phyloP scores from a whole-genome alignment of 169 alveolate genomes.

The Eimeria tenella region DNA sequence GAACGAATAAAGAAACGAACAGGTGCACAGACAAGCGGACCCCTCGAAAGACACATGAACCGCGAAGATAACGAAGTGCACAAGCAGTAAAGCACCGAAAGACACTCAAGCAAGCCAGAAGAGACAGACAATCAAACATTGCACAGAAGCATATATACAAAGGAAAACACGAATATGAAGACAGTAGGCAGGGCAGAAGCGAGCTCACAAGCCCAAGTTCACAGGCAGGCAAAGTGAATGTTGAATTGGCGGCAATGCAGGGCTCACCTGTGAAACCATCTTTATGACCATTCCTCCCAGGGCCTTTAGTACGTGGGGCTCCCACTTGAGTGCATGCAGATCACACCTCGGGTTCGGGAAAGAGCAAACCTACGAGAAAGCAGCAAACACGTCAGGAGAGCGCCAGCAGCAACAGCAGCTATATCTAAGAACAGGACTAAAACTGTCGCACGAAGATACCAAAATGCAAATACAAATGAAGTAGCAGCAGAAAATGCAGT shows the following conservation, averaged over 20 bases:
- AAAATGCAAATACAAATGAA: neutral
- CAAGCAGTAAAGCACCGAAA: neutral
- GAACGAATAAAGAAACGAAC: neutral
- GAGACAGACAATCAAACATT: neutral
- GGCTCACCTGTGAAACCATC: constrained; percentile 67
- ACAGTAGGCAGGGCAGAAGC: neutral
- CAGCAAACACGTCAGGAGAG: neutral
- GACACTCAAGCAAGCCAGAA: neutral
- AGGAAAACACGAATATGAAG: neutral
- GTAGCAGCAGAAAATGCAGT: neutral
- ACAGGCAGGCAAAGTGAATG: neutral
- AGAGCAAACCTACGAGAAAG: constrained; percentile 24
- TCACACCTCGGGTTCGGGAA: constrained; percentile 71
- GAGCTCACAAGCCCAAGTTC: neutral
- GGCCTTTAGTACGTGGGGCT: constrained; percentile 68
- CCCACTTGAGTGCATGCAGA: constrained; percentile 71
- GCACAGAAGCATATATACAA: neutral
- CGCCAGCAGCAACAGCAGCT: constrained; percentile 51
- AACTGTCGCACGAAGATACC: neutral
- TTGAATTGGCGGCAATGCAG: neutral
- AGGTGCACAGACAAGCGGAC: neutral
- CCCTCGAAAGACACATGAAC: neutral
- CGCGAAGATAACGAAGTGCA: neutral
- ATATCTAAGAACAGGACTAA: neutral
- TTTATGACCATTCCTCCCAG: constrained; percentile 73